These are phyloP conservation scores for Coemansia sp. DNA, from an alignment of 192 early-diverging fungal genomes.

Conservation along the genomic window DNA sequence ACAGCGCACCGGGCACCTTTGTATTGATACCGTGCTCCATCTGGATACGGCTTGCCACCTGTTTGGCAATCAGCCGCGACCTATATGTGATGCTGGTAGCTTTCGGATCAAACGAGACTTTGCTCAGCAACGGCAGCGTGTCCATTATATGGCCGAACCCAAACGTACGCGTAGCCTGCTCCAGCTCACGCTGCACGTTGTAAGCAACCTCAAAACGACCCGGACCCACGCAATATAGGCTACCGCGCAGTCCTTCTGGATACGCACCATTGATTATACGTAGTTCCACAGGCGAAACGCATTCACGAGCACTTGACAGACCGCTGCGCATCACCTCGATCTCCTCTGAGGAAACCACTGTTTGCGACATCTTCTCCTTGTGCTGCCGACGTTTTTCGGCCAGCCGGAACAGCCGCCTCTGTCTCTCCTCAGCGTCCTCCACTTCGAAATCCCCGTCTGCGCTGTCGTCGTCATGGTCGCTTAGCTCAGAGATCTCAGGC, in stretches of 20 bases:
- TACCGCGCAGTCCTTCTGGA: conserved; percentile 67
- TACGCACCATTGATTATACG: conserved; percentile 58
- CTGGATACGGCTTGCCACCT: conserved; percentile 62
- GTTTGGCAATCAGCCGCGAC: conserved; percentile 64
- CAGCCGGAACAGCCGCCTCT: conserved; percentile 34
- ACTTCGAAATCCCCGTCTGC: too few species aligned
- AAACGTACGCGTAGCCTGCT: conserved; percentile 68
- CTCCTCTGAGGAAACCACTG: conserved; percentile 35
- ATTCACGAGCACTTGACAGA: conserved; percentile 59
- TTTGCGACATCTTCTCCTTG: conserved; percentile 30
- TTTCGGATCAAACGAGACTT: conserved; percentile 64
- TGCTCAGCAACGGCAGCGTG: conserved; percentile 68
- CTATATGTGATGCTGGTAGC: conserved; percentile 60
- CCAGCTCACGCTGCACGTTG: conserved; percentile 60
- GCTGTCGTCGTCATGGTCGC: conserved; percentile 11
- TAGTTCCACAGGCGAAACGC: conserved; percentile 44
- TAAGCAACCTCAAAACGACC: conserved; percentile 69
- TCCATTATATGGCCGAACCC: conserved; percentile 74
- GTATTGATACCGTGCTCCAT: conserved; percentile 70
- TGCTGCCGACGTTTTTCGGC: conserved; percentile 43
- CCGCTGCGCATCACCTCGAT: conserved; percentile 50
- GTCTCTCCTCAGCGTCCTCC: conserved; percentile 31
- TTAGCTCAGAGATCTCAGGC: conserved; percentile 22
- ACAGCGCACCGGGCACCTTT: conserved; percentile 65
- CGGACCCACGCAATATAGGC: conserved; percentile 66